Percentiles rank a stretch among this genome's conserved stretches.
phyloP scores from a whole-genome alignment of 208 protist species.

The Blechomonas ayalai region DNA sequence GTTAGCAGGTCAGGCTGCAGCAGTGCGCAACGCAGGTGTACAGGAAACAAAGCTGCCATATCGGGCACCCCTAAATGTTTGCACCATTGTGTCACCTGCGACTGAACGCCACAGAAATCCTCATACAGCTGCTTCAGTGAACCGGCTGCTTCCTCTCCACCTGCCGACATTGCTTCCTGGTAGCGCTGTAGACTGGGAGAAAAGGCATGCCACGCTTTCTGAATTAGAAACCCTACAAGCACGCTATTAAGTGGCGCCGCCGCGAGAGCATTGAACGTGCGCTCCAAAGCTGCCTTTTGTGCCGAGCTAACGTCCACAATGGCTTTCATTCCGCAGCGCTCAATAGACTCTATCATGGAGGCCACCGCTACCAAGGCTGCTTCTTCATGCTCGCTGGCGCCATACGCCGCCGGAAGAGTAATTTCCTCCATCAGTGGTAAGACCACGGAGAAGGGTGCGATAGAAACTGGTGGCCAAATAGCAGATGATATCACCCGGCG shows the following conservation, averaged over 20 bases:
- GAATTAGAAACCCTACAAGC: constrained; percentile 11
- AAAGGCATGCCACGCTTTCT: constrained; percentile 12
- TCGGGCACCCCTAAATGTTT: constrained; percentile 16
- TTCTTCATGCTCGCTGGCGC: constrained; percentile 4
- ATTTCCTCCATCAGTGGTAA: no score
- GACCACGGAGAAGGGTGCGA: no score
- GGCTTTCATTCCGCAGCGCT: constrained; percentile 1
- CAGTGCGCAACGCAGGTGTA: constrained; percentile 45
- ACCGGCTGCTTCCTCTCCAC: not conserved
- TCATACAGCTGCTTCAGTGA: constrained; percentile 25
- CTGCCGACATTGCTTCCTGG: constrained; percentile 9
- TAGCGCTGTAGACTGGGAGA: constrained; percentile 10
- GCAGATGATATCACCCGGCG: not conserved
- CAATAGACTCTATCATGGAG: constrained; percentile 5
- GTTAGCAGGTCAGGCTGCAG: constrained; percentile 59
- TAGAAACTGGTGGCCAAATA: not conserved
- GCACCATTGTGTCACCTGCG: constrained; percentile 50
- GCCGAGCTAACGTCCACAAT: no score
- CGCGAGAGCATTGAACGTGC: constrained; percentile 8
- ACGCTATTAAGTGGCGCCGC: constrained; percentile 14
- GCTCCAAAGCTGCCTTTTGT: no score
- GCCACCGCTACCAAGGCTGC: constrained; percentile 9
- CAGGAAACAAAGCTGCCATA: constrained; percentile 22
- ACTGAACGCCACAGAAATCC: constrained; percentile 15
- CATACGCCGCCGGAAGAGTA: not conserved